Evolutionary conservation across 768 basidiomycete species (phyloP).

Genomic region (Pleurotus giganteus): DNA sequence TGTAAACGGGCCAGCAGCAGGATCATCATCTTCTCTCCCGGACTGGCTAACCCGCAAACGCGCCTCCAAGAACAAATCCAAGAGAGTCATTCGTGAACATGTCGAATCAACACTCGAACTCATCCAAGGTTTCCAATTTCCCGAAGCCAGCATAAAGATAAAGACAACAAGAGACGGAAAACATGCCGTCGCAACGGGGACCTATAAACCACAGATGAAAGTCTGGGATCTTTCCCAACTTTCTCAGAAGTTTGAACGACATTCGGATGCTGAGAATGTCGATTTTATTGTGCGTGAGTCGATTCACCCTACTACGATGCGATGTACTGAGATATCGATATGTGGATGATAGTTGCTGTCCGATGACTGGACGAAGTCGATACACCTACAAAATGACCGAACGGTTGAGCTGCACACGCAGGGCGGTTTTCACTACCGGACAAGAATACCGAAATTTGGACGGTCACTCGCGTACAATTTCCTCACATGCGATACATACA

Average conservation of each 20-base stretch:
- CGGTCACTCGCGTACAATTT: constrained; percentile 91
- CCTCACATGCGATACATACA: constrained; percentile 87
- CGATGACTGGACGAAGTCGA: constrained; percentile 98
- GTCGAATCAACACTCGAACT: constrained; percentile 86
- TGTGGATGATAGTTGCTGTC: constrained; percentile 70
- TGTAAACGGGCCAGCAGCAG: constrained; percentile 87
- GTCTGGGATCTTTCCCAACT: constrained; percentile 95
- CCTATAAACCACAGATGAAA: constrained; percentile 96
- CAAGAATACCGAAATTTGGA: constrained; percentile 93
- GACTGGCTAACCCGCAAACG: constrained; percentile 88
- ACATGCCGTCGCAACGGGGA: constrained; percentile 91
- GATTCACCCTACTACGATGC: background rate
- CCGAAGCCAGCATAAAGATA: constrained; percentile 91
- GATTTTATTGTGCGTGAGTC: constrained; percentile 91
- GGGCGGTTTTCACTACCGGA: constrained; percentile 87
- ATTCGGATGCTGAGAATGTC: constrained; percentile 95
- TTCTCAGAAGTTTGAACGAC: constrained; percentile 92
- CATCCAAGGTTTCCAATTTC: constrained; percentile 95
- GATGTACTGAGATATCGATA: constrained; percentile 5
- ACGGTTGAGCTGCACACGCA: constrained; percentile 94
- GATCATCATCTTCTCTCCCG: constrained; percentile 88
- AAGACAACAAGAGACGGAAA: constrained; percentile 90
- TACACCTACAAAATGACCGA: constrained; percentile 96
- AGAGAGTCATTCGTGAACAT: constrained; percentile 66
- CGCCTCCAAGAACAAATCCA: constrained; percentile 59